A percentile compares a stretch with the other conserved stretches of the same genome.
Evolutionary conservation across 2,329 filamentous ascomycete species (phyloP).

Genomic region (Claviceps humidiphila): DNA sequence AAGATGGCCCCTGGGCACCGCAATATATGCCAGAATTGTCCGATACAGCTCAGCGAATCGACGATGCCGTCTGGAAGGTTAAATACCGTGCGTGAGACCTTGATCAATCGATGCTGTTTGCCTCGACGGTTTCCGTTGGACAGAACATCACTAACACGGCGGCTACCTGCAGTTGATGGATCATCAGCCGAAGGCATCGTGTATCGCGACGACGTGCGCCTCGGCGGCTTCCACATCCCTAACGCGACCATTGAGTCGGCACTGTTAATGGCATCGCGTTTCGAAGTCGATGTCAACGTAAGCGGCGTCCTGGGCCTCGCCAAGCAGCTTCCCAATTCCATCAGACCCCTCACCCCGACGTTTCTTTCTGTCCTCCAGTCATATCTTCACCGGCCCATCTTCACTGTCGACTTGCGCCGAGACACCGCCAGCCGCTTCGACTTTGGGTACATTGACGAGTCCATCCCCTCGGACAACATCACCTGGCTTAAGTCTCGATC

Average conservation of each 20-base stretch:
- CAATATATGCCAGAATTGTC: slow-evolving; percentile 33
- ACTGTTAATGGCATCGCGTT: slow-evolving; percentile 25
- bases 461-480: slow-evolving; percentile 26
- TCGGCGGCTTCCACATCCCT: slow-evolving; percentile 31
- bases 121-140: background rate
- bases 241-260: slow-evolving; percentile 38
- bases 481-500: slow-evolving; percentile 26
- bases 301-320: slow-evolving; percentile 41
- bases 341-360: slow-evolving; percentile 27
- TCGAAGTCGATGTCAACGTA: slow-evolving; percentile 28
- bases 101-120: slow-evolving; percentile 12
- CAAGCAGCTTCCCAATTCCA: slow-evolving; percentile 31
- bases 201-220: slow-evolving; percentile 34
- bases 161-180: slow-evolving; percentile 25
- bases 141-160: background rate
- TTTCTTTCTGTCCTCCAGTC: slow-evolving; percentile 31
- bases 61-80: slow-evolving; percentile 34
- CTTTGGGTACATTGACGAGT: slow-evolving; percentile 35
- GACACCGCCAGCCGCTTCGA: slow-evolving; percentile 35
- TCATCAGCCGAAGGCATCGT: slow-evolving; percentile 32
- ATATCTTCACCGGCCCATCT: slow-evolving; percentile 27
- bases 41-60: slow-evolving; percentile 26
- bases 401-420: slow-evolving; percentile 36
- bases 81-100: slow-evolving; percentile 31
- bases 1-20: slow-evolving; percentile 22